These are phyloP conservation scores for Euphorbia pulcherrima DNA, from an alignment of 345 rosid genomes.

Conservation along the genomic window DNA sequence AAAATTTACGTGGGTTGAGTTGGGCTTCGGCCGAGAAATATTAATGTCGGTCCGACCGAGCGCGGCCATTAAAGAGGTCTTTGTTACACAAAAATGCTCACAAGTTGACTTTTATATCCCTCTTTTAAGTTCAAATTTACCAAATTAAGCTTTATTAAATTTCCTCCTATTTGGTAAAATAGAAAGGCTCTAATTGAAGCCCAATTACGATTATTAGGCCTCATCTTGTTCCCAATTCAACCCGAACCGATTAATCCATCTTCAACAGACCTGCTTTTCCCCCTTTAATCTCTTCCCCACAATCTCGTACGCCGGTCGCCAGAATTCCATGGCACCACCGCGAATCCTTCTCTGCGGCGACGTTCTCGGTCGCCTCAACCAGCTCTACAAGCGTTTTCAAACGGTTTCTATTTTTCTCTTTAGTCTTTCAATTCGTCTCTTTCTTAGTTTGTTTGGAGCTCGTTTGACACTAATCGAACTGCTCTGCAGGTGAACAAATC, in stretches of 20 bases:
- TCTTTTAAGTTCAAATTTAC: no score
- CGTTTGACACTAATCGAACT: background rate
- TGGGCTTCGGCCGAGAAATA: no score
- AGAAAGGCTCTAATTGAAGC: no score
- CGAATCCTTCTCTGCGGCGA: constrained; percentile 82
- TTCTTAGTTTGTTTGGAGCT: background rate
- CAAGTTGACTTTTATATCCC: no score
- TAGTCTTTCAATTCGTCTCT: background rate
- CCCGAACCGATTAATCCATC: background rate
- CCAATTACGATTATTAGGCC: background rate
- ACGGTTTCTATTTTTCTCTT: constrained; percentile 42
- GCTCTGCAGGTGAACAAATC: constrained; percentile 65
- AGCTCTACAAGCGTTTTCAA: constrained; percentile 80
- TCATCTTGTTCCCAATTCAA: background rate
- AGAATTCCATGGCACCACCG: constrained; percentile 56
- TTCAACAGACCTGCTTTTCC: background rate
- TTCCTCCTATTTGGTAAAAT: no score
- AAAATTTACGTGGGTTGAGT: no score
- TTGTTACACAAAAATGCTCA: no score
- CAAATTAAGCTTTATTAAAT: no score
- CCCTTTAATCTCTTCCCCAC: background rate
- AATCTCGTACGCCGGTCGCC: background rate
- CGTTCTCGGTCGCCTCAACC: constrained; percentile 72
- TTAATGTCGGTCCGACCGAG: no score
- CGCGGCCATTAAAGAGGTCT: no score